These are phyloP conservation scores for Xanthoceras sorbifolium DNA, from an alignment of 345 rosid species.

Conservation along the genomic window DNA sequence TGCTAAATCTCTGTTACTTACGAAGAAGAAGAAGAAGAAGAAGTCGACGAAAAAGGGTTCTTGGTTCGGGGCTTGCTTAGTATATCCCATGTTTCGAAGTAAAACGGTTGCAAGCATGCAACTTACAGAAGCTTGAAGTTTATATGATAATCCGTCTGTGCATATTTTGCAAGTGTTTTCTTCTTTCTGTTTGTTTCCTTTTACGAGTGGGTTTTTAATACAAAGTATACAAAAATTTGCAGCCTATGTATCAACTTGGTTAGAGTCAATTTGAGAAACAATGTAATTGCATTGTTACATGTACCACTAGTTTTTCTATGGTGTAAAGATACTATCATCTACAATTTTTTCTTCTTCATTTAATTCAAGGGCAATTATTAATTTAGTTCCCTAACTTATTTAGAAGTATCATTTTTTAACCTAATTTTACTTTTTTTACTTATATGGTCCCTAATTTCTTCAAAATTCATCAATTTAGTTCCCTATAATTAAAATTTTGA, in stretches of 20 bases:
- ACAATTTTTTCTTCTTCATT: too few species aligned
- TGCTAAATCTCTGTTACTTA: constrained; percentile 23
- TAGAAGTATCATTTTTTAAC: too few species aligned
- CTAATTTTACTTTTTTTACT: background rate
- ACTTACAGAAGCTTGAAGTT: background rate
- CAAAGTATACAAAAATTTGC: background rate
- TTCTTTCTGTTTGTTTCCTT: constrained; percentile 4
- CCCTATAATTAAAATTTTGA: too few species aligned
- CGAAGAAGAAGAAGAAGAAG: constrained; percentile 28
- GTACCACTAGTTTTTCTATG: background rate
- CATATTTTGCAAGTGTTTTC: constrained; percentile 9
- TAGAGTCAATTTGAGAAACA: constrained; percentile 2
- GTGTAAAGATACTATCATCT: background rate
- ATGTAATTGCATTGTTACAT: background rate
- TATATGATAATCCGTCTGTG: background rate
- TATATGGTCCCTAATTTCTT: too few species aligned
- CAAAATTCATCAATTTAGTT: too few species aligned
- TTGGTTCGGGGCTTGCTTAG: constrained; percentile 35
- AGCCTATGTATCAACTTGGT: background rate
- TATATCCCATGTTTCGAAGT: constrained; percentile 20
- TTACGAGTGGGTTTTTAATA: background rate
- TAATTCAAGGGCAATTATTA: too few species aligned
- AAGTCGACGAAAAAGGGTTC: constrained; percentile 21
- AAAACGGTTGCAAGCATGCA: constrained; percentile 8
- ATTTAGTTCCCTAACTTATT: too few species aligned